Percentiles rank a stretch among this genome's conserved stretches.
These are phyloP conservation scores for Trichoderma koningiopsis DNA, from an alignment of 2,329 filamentous ascomycete genomes.

Conservation along the genomic window DNA sequence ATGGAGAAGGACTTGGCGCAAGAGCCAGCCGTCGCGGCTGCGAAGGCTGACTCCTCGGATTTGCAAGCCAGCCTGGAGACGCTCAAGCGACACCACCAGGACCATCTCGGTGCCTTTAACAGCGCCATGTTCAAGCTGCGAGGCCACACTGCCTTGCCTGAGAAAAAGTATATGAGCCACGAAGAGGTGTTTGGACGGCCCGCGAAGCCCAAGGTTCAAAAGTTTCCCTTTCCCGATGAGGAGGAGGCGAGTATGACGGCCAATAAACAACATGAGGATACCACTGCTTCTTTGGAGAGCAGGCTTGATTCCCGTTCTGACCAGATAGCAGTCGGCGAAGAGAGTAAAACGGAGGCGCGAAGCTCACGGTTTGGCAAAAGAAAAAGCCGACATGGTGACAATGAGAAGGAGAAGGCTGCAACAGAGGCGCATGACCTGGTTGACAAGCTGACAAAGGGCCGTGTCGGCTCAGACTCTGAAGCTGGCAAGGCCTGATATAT, in stretches of 20 bases:
- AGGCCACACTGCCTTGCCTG: constrained; percentile 32
- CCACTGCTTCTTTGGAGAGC: neutral
- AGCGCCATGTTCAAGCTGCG: constrained; percentile 36
- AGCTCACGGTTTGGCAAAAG: constrained; percentile 20
- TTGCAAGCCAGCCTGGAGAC: constrained; percentile 28
- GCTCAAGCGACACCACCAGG: constrained; percentile 32
- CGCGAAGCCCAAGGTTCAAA: constrained; percentile 27
- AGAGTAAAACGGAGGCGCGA: neutral
- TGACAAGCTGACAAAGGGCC: constrained; percentile 19
- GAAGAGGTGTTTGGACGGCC: constrained; percentile 35
- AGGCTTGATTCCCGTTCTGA: neutral
- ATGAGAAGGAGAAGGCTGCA: constrained; percentile 15
- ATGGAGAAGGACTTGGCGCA: constrained; percentile 30
- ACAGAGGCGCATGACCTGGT: constrained; percentile 24
- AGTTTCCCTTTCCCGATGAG: constrained; percentile 8
- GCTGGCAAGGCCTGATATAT: neutral
- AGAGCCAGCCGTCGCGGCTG: neutral
- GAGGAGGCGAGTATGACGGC: neutral
- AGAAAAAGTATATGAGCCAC: constrained; percentile 37
- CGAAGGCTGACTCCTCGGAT: constrained; percentile 3
- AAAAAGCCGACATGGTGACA: neutral
- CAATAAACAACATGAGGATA: neutral
- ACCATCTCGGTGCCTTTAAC: constrained; percentile 35
- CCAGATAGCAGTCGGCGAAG: neutral
- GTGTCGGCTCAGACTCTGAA: constrained; percentile 1